Base-by-base conservation (phyloP, 139 green algal species). In the Yamagishiella unicocca region DNA sequence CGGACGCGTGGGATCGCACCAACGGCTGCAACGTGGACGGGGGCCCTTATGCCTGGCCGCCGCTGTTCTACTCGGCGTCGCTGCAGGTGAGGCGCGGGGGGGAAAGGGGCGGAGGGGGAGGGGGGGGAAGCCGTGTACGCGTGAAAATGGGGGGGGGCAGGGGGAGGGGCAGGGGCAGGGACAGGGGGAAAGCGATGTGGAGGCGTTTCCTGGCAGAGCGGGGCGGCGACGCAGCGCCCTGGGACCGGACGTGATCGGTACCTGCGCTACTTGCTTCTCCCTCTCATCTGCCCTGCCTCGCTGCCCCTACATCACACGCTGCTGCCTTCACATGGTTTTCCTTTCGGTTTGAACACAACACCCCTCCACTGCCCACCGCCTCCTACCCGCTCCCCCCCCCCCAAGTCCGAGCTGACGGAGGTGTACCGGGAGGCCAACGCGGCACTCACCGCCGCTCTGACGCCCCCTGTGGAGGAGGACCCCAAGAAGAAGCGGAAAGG, bases 401-500 rank as follows among this genome's bases (percentile, higher is more conserved):
- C 29, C 38, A 64, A 87, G 64, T 31, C 81, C 25, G 64, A 87
- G 81, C 81, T 87, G 45, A 12, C 81, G 1, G 64, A 67, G 31
- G 45, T 87, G n/a, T 87, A 87, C 45, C 0, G 1, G 0, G 66
- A 78, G 31, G 81, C 81, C 8, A 50, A 71, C 4, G 46, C 64
- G 21, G 64, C 64, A 22, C 46, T 87, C 22, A n/a, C 33, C 2
- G 64, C 31, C 2, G 81, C 81, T 1, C 35, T 78, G n/a, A 53
- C 50, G 45, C 81, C 81, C 0, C 64, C 64, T 5, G 42, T n/a
- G 31, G 81, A 79, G 33, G 64, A 87, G 33, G 81, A 87, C n/a
- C 24, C 81, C 10, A 87, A 87, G 66, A 87, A 79, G 81, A 67
- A 74, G 40, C 54, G 58, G 25, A 73, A 79, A 58, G 58, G 64